Conservation (phyloP, 129 eudicot species). For the Rutidosis leptorrhynchoides region DNA sequence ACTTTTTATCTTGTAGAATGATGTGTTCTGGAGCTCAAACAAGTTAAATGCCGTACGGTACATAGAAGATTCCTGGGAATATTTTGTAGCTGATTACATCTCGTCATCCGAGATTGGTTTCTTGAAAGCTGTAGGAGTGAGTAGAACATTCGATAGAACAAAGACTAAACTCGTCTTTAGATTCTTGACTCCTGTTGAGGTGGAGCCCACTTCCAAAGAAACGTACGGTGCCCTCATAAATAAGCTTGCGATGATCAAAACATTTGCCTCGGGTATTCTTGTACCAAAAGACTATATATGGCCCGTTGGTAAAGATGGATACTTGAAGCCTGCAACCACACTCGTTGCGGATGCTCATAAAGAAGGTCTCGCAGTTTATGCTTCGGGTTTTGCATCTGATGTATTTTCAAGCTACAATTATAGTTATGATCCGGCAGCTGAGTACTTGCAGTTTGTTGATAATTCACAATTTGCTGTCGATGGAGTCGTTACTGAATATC, state of each 20-base stretch:
- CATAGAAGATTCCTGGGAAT: conserved; percentile 37
- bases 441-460: conserved; percentile 67
- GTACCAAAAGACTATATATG: conserved; percentile 75
- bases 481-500: conserved; percentile 75
- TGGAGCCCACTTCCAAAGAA: conserved; percentile 71
- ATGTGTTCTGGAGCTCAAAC: conserved; percentile 53
- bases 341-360: conserved; percentile 82
- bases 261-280: conserved; percentile 72
- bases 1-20: conserved; percentile 45
- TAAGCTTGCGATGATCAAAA: conserved; percentile 53
- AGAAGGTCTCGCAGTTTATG: conserved; percentile 71
- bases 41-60: conserved; percentile 39
- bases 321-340: conserved; percentile 56
- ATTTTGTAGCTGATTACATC: conserved; percentile 47
- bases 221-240: conserved; percentile 45
- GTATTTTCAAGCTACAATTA: conserved; percentile 55
- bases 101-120: conserved; percentile 91
- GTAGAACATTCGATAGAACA: conserved; percentile 35
- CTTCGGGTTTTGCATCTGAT: conserved; percentile 71
- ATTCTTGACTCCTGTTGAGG: conserved; percentile 31
- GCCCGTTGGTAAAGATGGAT: conserved; percentile 50
- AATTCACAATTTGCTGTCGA: conserved; percentile 76
- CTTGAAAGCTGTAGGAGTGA: conserved; percentile 50
- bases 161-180: conserved; percentile 57
- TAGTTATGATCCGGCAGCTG: conserved; percentile 76